These are phyloP conservation scores for Chamaecrista fasciculata DNA, from an alignment of 306 rosid species.

Conservation along the genomic window DNA sequence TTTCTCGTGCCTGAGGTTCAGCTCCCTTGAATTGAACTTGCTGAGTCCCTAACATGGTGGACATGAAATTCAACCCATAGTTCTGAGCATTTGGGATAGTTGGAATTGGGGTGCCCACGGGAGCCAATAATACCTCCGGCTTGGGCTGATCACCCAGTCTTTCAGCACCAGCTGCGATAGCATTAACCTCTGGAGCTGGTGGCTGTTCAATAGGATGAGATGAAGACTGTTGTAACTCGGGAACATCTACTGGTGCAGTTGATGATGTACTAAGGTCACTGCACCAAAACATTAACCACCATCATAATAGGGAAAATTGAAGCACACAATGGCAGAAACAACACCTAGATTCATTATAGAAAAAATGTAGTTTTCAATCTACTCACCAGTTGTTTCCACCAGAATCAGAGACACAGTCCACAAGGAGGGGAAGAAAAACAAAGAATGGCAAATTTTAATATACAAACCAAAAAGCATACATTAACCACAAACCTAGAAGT, in stretches of 20 bases:
- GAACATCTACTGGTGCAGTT: constrained; percentile 26
- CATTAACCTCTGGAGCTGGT: constrained; percentile 31
- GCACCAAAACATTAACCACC: constrained; percentile 15
- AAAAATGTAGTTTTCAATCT: neutral
- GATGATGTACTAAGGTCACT: constrained; percentile 34
- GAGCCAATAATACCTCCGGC: constrained; percentile 33
- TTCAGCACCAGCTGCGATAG: constrained; percentile 15
- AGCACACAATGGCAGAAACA: constrained; percentile 6
- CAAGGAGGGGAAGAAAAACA: neutral
- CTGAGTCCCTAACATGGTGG: constrained; percentile 26
- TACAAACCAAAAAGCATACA: constrained; percentile 6
- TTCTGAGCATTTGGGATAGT: constrained; percentile 22
- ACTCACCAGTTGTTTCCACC: neutral
- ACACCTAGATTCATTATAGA: neutral
- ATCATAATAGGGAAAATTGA: neutral
- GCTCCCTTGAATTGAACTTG: constrained; percentile 24
- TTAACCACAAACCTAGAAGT: constrained; percentile 60
- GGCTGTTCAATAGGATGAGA: constrained; percentile 25
- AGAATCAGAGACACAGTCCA: neutral
- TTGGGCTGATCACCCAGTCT: constrained; percentile 33
- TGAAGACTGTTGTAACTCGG: constrained; percentile 33
- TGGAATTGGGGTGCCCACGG: constrained; percentile 29
- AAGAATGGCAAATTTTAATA: neutral
- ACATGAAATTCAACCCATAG: constrained; percentile 26
- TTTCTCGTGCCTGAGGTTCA: constrained; percentile 23